phyloP scores from a whole-genome alignment of 2,329 filamentous ascomycete species.

The Pseudogymnoascus sp. region DNA sequence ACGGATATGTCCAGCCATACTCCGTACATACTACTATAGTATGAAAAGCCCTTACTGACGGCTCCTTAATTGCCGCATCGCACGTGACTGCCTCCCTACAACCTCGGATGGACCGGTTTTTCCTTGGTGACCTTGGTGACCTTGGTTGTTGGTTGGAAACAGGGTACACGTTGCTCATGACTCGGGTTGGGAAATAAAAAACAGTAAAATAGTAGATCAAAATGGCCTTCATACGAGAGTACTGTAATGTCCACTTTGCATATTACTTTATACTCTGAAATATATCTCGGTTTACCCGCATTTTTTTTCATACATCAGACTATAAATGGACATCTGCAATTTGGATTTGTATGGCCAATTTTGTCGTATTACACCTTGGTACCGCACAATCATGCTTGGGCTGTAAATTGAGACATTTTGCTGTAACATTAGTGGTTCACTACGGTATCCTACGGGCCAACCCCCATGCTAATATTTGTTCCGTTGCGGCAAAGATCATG shows the following conservation, averaged over 20 bases:
- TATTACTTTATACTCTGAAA: not conserved
- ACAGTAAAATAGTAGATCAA: not conserved
- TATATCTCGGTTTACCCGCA: not conserved
- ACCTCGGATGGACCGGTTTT: not conserved
- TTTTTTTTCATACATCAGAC: not conserved
- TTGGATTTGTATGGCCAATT: not conserved
- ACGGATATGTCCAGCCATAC: too few relatives aligned
- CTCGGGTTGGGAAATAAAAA: not conserved
- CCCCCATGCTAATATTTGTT: conserved; percentile 1
- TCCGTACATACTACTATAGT: not conserved
- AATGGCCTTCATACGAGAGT: not conserved
- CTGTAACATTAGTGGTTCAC: not conserved
- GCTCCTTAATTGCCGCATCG: not conserved
- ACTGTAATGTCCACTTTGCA: not conserved
- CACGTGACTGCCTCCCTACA: not conserved
- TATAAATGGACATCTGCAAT: not conserved
- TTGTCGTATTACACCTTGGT: not conserved
- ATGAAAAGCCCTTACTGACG: not conserved
- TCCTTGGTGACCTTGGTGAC: not conserved
- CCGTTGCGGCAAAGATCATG: conserved; percentile 3
- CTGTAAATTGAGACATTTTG: conserved; percentile 4
- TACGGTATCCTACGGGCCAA: not conserved
- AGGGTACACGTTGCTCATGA: not conserved
- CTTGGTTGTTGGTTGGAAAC: not conserved
- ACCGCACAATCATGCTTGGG: not conserved